These are phyloP conservation scores for Arthonia radiata DNA, from an alignment of 495 filamentous ascomycete species.

Conservation along the genomic window DNA sequence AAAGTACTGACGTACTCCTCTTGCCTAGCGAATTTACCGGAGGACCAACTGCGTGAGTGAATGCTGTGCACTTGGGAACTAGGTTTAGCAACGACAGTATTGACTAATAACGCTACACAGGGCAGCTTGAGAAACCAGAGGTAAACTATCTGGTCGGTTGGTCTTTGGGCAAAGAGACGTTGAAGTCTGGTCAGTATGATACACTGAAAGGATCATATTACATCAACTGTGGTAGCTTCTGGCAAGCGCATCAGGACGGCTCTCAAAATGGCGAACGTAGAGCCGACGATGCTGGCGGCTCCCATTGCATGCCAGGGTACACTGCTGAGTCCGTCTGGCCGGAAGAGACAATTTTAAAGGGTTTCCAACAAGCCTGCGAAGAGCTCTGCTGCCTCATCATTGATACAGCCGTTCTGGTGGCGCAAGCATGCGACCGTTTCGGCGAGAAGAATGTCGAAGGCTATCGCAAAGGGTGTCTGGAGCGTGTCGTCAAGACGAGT, in stretches of 20 bases:
- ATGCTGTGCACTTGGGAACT: not conserved
- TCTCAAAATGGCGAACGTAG: conserved; percentile 13
- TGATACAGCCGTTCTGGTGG: conserved; percentile 68
- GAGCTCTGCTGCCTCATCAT: conserved; percentile 66
- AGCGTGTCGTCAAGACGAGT: conserved; percentile 62
- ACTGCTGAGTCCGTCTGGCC: conserved; percentile 75
- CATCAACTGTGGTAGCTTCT: conserved; percentile 88
- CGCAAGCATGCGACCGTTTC: conserved; percentile 65
- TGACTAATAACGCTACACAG: conserved; percentile 8
- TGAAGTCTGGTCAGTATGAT: conserved; percentile 71
- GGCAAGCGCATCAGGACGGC: conserved; percentile 22
- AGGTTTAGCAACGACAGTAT: not conserved
- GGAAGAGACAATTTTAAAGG: conserved; percentile 31
- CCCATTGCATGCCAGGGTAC: conserved; percentile 40
- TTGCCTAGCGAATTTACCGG: conserved; percentile 61
- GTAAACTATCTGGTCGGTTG: conserved; percentile 38
- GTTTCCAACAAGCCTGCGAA: conserved; percentile 46
- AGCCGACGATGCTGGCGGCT: no score
- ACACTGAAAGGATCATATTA: conserved; percentile 93
- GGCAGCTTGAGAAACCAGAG: conserved; percentile 19
- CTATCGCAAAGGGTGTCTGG: conserved; percentile 56
- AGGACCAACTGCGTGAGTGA: conserved; percentile 40
- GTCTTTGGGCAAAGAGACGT: conserved; percentile 85
- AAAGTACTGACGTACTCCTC: conserved; percentile 67
- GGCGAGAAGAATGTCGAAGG: conserved; percentile 48